Evolutionary conservation across 1,284 basidiomycete species (phyloP).

Genomic region (Tetrapyrgos nigripes): DNA sequence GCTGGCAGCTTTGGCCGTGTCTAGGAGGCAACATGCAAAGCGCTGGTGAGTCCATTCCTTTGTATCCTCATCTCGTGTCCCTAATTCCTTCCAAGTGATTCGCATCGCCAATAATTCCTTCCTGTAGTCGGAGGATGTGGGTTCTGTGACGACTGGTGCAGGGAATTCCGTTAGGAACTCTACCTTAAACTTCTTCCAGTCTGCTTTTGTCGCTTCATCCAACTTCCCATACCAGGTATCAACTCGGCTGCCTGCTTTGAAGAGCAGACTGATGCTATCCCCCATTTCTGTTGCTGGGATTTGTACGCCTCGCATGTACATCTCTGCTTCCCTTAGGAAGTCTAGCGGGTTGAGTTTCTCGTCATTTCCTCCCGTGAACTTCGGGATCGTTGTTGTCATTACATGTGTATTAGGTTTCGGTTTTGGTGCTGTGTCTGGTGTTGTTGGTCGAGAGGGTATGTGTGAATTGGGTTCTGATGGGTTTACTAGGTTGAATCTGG

Average conservation of each 20-base stretch:
- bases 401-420: no score
- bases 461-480: no score
- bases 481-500: no score
- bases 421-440: no score
- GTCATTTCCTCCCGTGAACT: background rate
- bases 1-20: background rate
- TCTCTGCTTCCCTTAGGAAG: conserved; percentile 1
- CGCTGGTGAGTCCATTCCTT: background rate
- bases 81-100: background rate
- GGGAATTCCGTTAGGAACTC: background rate
- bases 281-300: background rate
- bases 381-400: background rate
- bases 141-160: background rate
- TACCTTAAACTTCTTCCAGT: background rate
- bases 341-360: background rate
- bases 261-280: background rate
- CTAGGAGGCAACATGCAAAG: background rate
- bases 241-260: background rate
- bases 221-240: background rate
- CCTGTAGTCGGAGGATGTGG: background rate
- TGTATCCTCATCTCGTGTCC: background rate
- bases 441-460: no score
- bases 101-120: background rate
- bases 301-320: background rate
- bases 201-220: background rate